Evolutionary conservation across 2,329 filamentous ascomycete genomes (phyloP).

Genomic region (Dendrostoma leiphaemia): DNA sequence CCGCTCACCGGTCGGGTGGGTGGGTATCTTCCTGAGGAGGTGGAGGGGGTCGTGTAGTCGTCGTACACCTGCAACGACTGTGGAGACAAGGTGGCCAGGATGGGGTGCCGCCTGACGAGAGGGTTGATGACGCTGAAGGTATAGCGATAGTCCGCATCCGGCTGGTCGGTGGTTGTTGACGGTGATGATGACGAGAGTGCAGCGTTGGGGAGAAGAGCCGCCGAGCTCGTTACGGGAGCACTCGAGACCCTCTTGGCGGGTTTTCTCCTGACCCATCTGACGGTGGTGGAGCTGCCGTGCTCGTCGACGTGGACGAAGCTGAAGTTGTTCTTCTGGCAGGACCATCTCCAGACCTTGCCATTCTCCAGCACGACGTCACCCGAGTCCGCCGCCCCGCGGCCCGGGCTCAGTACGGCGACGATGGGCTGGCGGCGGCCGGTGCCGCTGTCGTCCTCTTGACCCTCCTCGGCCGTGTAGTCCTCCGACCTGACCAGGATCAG

Average conservation of each 20-base stretch:
- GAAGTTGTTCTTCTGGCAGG: constrained; percentile 56
- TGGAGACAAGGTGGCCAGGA: constrained; percentile 67
- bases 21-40: constrained; percentile 46
- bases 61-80: constrained; percentile 68
- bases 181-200: constrained; percentile 14
- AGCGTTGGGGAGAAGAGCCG: neutral
- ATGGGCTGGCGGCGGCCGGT: constrained; percentile 42
- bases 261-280: constrained; percentile 65
- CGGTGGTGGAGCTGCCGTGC: constrained; percentile 57
- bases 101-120: constrained; percentile 66
- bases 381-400: constrained; percentile 48
- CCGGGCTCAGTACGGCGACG: constrained; percentile 68
- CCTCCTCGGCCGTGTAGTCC: constrained; percentile 51
- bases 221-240: constrained; percentile 16
- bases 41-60: constrained; percentile 58
- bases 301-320: constrained; percentile 63
- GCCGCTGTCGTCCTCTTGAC: constrained; percentile 39
- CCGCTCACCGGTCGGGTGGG: constrained; percentile 36
- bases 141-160: constrained; percentile 41
- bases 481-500: constrained; percentile 71
- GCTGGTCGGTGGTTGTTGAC: constrained; percentile 21
- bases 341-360: constrained; percentile 56
- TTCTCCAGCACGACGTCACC: constrained; percentile 67
- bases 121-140: constrained; percentile 77
- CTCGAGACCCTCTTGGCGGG: constrained; percentile 25